Conservation (phyloP, 1,139 yeast genomes). For the Pichia sp. region DNA sequence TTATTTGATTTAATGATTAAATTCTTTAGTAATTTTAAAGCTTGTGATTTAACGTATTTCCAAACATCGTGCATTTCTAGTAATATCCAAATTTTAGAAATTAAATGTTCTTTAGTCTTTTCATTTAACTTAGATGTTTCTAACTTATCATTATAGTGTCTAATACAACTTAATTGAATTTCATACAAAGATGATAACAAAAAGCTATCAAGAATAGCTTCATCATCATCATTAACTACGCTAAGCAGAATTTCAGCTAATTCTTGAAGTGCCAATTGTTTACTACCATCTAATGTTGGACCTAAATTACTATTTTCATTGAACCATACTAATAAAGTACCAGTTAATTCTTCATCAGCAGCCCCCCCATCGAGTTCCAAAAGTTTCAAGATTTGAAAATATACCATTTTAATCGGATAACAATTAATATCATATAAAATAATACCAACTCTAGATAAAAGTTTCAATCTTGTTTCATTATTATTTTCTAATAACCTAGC, state of each 20-base stretch:
- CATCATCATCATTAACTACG: constrained; percentile 18
- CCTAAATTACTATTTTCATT: constrained; percentile 18
- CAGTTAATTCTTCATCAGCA: background rate
- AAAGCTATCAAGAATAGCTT: constrained; percentile 30
- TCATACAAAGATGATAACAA: constrained; percentile 41
- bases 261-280: constrained; percentile 38
- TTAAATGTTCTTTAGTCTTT: constrained; percentile 5
- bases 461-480: background rate
- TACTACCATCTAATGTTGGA: constrained; percentile 38
- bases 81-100: constrained; percentile 28
- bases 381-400: constrained; percentile 18
- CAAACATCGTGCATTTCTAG: constrained; percentile 29
- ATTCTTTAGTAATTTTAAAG: constrained; percentile 36
- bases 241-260: constrained; percentile 31
- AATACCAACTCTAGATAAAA: constrained; percentile 2
- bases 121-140: background rate
- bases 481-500: constrained; percentile 1
- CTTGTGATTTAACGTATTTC: constrained; percentile 40
- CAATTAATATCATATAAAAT: constrained; percentile 8
- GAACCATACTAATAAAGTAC: constrained; percentile 30
- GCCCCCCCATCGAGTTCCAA: background rate
- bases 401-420: constrained; percentile 18
- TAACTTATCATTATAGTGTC: constrained; percentile 25
- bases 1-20: constrained; percentile 18
- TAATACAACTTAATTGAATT: constrained; percentile 42